phyloP scores from a whole-genome alignment of 306 rosid genomes.

The Rosa multiflora region DNA sequence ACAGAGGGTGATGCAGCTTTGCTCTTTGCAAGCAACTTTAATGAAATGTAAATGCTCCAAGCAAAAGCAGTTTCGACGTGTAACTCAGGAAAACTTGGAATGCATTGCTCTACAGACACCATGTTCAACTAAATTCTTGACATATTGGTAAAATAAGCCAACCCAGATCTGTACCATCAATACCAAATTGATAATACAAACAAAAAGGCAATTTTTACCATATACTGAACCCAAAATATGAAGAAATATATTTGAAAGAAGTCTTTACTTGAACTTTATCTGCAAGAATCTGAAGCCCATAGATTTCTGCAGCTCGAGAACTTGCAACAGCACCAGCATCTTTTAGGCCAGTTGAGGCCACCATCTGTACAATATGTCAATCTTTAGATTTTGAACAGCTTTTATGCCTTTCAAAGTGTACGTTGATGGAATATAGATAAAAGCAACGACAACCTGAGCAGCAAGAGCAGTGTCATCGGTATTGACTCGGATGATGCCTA shows the following conservation, averaged over 20 bases:
- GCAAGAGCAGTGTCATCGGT: conserved; percentile 77
- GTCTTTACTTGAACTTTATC: conserved; percentile 67
- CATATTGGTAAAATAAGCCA: not conserved
- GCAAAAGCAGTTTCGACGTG: not conserved
- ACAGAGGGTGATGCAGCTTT: conserved; percentile 7
- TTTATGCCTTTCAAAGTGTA: conserved; percentile 21
- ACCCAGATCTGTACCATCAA: conserved; percentile 3
- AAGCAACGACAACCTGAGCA: conserved; percentile 60
- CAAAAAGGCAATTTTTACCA: not conserved
- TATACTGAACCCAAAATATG: not conserved
- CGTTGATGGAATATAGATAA: conserved; percentile 19
- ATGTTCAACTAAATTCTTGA: not conserved
- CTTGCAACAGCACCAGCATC: conserved; percentile 85
- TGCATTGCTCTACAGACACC: not conserved
- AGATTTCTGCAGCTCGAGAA: conserved; percentile 73
- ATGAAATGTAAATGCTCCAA: not conserved
- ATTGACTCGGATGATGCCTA: conserved; percentile 55
- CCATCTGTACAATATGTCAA: conserved; percentile 52
- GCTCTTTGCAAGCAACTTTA: not conserved
- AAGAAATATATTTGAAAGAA: conserved; percentile 7
- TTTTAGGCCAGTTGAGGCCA: conserved; percentile 49
- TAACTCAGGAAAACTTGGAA: not conserved
- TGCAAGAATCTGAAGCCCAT: conserved; percentile 71
- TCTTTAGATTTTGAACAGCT: conserved; percentile 21
- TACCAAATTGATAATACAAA: conserved; percentile 2